Conservation (phyloP, 1,284 basidiomycete genomes). For the Ceratobasidium papillatum region DNA sequence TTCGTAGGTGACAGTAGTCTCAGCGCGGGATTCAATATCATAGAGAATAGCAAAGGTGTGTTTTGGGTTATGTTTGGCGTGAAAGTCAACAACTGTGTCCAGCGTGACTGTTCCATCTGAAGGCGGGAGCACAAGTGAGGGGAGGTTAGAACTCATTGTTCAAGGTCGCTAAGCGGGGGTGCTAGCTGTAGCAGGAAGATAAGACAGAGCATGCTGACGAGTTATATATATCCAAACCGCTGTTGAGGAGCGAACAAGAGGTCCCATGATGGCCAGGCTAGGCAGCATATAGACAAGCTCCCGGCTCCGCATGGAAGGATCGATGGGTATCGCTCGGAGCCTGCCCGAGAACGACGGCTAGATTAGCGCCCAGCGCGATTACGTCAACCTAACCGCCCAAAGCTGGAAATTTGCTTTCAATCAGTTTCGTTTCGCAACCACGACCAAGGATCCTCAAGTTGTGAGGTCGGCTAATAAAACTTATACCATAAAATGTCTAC, state of each 20-base stretch:
- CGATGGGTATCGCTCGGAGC: no score
- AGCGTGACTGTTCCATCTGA: not conserved
- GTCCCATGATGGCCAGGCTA: no score
- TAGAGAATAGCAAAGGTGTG: slow-evolving; percentile 11
- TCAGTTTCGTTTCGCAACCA: not conserved
- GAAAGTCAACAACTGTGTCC: not conserved
- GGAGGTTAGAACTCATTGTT: not conserved
- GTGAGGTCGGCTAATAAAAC: slow-evolving; percentile 44
- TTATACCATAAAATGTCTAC: slow-evolving; percentile 48
- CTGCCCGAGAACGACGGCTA: no score
- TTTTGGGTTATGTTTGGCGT: slow-evolving; percentile 11
- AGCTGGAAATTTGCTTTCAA: slow-evolving; percentile 15
- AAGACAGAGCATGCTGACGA: no score
- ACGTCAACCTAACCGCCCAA: not conserved
- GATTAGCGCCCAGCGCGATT: not conserved
- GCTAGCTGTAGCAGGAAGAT: no score
- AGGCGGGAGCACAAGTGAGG: not conserved
- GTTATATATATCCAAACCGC: no score
- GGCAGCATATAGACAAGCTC: no score
- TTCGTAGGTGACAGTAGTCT: slow-evolving; percentile 3
- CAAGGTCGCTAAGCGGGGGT: no score
- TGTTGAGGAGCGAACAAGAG: no score
- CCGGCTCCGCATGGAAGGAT: no score
- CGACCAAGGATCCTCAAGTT: slow-evolving; percentile 46
- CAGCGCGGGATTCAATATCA: not conserved